Conservation (phyloP, 345 rosid species). For the Viola odorata region DNA sequence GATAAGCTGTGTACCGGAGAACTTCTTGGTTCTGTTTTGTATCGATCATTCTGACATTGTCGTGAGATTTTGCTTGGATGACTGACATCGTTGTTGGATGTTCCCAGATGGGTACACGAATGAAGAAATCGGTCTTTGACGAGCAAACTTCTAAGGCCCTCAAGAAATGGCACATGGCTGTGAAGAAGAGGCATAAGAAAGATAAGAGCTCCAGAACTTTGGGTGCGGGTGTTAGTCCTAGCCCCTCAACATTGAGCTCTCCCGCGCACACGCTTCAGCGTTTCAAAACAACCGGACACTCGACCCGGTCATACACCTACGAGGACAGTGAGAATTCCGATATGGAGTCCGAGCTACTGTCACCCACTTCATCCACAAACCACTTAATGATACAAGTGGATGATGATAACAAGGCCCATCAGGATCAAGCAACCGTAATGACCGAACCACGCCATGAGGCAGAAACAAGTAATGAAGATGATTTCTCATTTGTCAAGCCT, state of each 20-base stretch:
- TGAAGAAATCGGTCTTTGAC: conserved; percentile 89
- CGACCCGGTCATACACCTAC: conserved; percentile 32
- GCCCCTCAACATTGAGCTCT: conserved; percentile 24
- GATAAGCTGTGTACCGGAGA: not conserved
- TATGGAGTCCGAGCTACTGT: conserved; percentile 50
- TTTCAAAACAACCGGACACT: conserved; percentile 76
- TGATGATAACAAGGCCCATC: not conserved
- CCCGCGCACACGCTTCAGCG: conserved; percentile 50
- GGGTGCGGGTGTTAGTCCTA: conserved; percentile 48
- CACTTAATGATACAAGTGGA: conserved; percentile 39
- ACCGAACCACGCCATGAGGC: conserved; percentile 24
- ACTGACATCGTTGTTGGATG: not conserved
- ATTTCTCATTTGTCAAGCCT: conserved; percentile 67
- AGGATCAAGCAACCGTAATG: conserved; percentile 26
- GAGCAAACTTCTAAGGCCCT: conserved; percentile 91
- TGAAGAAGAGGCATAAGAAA: conserved; percentile 48
- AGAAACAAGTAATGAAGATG: conserved; percentile 34
- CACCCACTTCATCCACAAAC: conserved; percentile 33
- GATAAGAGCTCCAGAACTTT: conserved; percentile 42
- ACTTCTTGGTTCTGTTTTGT: not conserved
- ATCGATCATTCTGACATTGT: not conserved
- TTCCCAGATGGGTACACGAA: conserved; percentile 76
- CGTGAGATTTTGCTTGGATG: not conserved
- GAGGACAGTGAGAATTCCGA: conserved; percentile 56
- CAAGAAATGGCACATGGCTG: conserved; percentile 85